Base-by-base conservation (phyloP, 2,329 filamentous ascomycete species). In the Metarhizium anisopliae region DNA sequence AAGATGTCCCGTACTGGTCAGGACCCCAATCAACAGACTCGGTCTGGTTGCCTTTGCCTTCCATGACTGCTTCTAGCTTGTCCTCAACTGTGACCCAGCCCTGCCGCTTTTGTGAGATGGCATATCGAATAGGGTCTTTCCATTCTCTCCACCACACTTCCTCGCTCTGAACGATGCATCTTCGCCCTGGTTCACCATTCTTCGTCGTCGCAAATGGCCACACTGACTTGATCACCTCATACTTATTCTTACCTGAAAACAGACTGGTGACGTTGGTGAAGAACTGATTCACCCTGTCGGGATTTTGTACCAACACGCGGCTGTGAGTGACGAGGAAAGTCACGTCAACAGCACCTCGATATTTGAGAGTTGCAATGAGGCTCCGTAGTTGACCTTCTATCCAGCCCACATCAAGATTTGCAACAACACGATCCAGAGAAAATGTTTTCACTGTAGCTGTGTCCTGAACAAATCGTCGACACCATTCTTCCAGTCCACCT, bases 1-100 rank as follows among this genome's bases (percentile, higher is more conserved):
- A 13, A 84, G 81, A 3, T 84, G 83, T 85, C 85, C 88, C 67
- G 75, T 80, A 30, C 72, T 49, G 45, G 20, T 75, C 73, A 6
- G 73, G 68, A 1, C 72, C 75, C 76, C 76, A 79, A 54, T 79
- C 74, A 18, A 78, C 67, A 3, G 63, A 52, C 1, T 66, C 60
- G 11, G 67, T 58, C 4, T 64, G 66, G 45, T 70, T 70, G 2
- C 73, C 73, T 54, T 71, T 72, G 32, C 73, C 72, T 59, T 79
- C 76, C 77, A 80, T 80, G 50, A 80, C 71, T 16, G 69, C 75
- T 62, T 81, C 78, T 7, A 81, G 70, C 59, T 77, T 79, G 57
- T 81, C 78, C 62, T 80, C 77, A 55, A 76, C 76, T 2, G 77
- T 79, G 8, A 81, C 68, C 68, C 67, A 70, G 42, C 68, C 68